A percentile compares a stretch with the other conserved stretches of the same genome.
Conservation (phyloP, 805 yeast species). For the Zygosaccharomyces bailii region DNA sequence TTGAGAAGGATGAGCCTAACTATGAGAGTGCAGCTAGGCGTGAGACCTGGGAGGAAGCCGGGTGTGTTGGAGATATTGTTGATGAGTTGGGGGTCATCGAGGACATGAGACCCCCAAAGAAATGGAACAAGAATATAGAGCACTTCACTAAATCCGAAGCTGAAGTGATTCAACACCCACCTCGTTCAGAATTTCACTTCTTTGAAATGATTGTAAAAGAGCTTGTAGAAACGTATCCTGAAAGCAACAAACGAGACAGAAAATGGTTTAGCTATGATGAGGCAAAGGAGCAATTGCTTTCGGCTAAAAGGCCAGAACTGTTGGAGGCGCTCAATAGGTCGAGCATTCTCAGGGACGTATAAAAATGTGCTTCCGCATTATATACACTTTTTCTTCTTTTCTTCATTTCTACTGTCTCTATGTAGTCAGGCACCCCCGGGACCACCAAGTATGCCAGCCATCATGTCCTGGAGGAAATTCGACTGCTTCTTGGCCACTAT, state of each 20-base stretch:
- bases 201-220: slow-evolving; percentile 66
- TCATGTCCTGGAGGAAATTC: slow-evolving; percentile 65
- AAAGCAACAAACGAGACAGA: slow-evolving; percentile 55
- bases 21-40: slow-evolving; percentile 58
- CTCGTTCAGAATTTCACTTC: slow-evolving; percentile 84
- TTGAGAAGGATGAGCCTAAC: slow-evolving; percentile 72
- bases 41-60: slow-evolving; percentile 99
- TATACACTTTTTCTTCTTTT: slow-evolving; percentile 1
- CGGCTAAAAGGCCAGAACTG: slow-evolving; percentile 64
- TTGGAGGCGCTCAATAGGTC: slow-evolving; percentile 60
- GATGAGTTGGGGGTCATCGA: slow-evolving; percentile 59
- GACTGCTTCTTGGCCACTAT: slow-evolving; percentile 50
- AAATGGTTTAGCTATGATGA: slow-evolving; percentile 72
- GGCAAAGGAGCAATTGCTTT: slow-evolving; percentile 56
- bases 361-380: slow-evolving; percentile 3
- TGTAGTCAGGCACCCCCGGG: slow-evolving; percentile 7
- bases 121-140: slow-evolving; percentile 37
- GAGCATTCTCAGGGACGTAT: slow-evolving; percentile 36
- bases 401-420: neutral
- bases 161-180: slow-evolving; percentile 44
- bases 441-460: slow-evolving; percentile 65
- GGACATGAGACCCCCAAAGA: slow-evolving; percentile 53
- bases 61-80: slow-evolving; percentile 65
- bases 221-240: slow-evolving; percentile 73
- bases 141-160: slow-evolving; percentile 20